A percentile compares a stretch with the other conserved stretches of the same genome.
These are phyloP conservation scores for Quercus cerris DNA, from an alignment of 306 rosid species.

Conservation along the genomic window DNA sequence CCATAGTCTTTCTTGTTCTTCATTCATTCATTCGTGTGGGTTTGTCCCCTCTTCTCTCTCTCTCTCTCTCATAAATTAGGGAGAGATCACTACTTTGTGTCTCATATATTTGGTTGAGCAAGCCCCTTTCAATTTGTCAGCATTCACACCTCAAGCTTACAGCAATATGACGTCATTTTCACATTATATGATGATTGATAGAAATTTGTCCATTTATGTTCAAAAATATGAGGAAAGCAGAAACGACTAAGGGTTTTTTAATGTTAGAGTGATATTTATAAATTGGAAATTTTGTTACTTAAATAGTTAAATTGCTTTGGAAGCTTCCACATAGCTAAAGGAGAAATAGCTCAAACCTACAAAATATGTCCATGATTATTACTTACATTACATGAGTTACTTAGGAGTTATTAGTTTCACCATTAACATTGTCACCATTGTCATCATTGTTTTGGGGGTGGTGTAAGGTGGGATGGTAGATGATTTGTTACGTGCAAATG, in stretches of 20 bases:
- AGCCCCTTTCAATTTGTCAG: conserved; percentile 39
- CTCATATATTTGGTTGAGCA: conserved; percentile 6
- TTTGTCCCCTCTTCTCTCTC: conserved; percentile 20
- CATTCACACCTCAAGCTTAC: conserved; percentile 65
- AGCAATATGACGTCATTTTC: conserved; percentile 51
- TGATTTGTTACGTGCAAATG: too few species aligned
- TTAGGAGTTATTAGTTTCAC: too few species aligned
- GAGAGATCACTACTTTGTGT: conserved; percentile 64
- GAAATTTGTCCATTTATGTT: conserved; percentile 1
- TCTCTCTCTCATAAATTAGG: conserved; percentile 27
- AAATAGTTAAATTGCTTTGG: too few species aligned
- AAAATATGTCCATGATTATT: too few species aligned
- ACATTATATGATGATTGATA: background rate
- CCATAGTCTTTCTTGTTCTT: conserved; percentile 11
- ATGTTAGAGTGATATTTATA: background rate
- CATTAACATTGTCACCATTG: too few species aligned
- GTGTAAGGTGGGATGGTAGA: too few species aligned
- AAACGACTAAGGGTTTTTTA: background rate
- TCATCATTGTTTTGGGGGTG: too few species aligned
- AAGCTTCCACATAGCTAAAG: too few species aligned
- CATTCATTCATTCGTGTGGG: conserved; percentile 34
- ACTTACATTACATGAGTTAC: too few species aligned
- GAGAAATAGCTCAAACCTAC: too few species aligned
- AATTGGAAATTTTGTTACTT: too few species aligned
- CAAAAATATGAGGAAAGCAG: background rate